Evolutionary conservation across 129 eudicot species (phyloP), one percentile per base, ranked within the genome.

Genomic region (Ambrosia artemisiifolia): DNA sequence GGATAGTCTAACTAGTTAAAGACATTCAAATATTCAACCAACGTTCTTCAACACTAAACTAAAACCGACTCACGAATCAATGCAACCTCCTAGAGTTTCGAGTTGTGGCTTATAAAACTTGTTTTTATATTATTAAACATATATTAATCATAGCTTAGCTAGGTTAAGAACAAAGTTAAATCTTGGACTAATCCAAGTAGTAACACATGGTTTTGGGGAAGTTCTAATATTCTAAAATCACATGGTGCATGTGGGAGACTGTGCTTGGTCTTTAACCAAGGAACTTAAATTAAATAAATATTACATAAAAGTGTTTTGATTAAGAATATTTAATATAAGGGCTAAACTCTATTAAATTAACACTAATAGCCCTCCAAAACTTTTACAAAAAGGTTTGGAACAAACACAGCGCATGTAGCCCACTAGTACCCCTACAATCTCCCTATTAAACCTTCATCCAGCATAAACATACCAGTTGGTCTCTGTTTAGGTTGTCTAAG

Each of bases 171-270:
- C 81, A 86, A 84, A 88, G 88, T 86, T 73, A 78, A 50, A 75
- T 84, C 80, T 88, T 86, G 95, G 95, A 83, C 81, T 85, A 88
- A 79, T 71, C 84, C 69, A 62, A 70, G 77, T 70, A 30, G 10
- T 38, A 63, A 70, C 82, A 78, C 69, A 72, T 80, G 67, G 76
- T 80, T 79, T 48, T 56, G 74, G 80, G 79, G 68, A 67, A 75
- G 49, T 56, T 80, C 47, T 43, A 77, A 80, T 82, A 88, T 82
- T 88, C 83, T 78, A 48, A 78, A 51, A 71, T 71, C 77, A 78
- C 82, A 88, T 91, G 96, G 77, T 65, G 47, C 97, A 82, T 79
- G 87, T 92, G 94, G 96, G 94, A 86, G 87, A 88, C 91, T 80
- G 96, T 85, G 94, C 65, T 72, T 66, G 69, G 81, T 73, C 88